Evolutionary conservation across 257 asterid species (phyloP), one percentile per base, ranked within the genome.

Genomic region (Jaltomata sinuosa): DNA sequence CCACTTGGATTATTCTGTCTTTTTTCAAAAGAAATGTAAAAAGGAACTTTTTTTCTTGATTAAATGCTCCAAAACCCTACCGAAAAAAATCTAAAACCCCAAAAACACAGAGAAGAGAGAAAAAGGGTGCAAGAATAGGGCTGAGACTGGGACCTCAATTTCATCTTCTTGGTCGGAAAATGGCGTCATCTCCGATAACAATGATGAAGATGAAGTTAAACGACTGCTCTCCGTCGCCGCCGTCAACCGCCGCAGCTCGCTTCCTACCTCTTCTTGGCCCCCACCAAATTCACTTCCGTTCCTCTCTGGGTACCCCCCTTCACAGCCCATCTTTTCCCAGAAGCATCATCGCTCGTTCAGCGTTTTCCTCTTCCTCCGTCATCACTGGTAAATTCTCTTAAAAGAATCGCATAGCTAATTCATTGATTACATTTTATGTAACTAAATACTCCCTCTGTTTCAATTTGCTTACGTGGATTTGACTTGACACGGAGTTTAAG

Each of bases 121-220:
- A 61, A 83, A 84, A 67, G 15, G 53, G 77, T 65, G 91, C 90
- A 89, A 91, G 91, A 86, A 92, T 91, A 90, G 97, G 91, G 89
- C 87, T 88, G 86, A 87, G 87, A 87, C 80, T 88, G 85, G 81
- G 64, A 54, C 84, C 87, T 89, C 95, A 64, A 50, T 81, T 84
- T 59, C 86, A 74, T 32, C 80, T 67, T 67, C 80, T 49, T 29
- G 49, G 87, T 85, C 87, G 87, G 85, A 94, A 34, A 84, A 84
- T 91, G 97, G 84, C 94, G 79, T 71, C 95, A 88, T 83, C 95
- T 34, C 83, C 93, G 86, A 79, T 86, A 80, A 57, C 87, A 52
- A 64, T 88, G 89, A 87, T 72, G 49, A 86, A 53, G 83, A 59
- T 68, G 61, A 29, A 79, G 27, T 64, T 86, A 22, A 11, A 84